Conservation (phyloP, 208 protist species). For the Angomonas desouzai region DNA sequence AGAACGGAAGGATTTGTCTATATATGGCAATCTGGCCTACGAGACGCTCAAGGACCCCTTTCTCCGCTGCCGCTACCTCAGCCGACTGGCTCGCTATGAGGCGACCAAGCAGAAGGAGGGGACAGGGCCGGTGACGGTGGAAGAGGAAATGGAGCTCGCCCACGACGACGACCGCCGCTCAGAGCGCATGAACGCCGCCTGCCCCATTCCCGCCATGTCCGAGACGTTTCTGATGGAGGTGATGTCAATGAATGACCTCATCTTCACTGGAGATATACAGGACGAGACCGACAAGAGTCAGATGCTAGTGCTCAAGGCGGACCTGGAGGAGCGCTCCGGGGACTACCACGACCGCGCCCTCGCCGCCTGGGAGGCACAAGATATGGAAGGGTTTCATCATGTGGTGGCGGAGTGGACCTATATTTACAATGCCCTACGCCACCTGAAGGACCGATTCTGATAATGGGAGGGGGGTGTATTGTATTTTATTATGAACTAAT, state of each 20-base stretch:
- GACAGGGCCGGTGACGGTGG: conserved; percentile 26
- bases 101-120: conserved; percentile 23
- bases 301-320: conserved; percentile 47
- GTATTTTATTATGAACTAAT: too few species aligned
- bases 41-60: conserved; percentile 70
- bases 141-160: conserved; percentile 61
- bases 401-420: conserved; percentile 79
- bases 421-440: conserved; percentile 53
- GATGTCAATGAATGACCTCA: conserved; percentile 66
- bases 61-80: conserved; percentile 73
- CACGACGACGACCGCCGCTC: conserved; percentile 51
- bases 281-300: conserved; percentile 33
- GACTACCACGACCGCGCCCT: conserved; percentile 45
- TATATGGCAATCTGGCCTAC: conserved; percentile 77
- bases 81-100: conserved; percentile 34
- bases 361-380: conserved; percentile 30
- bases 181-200: conserved; percentile 18
- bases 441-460: conserved; percentile 60
- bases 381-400: conserved; percentile 35
- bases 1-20: conserved; percentile 29
- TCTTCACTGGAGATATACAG: conserved; percentile 48
- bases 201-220: conserved; percentile 27
- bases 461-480: neutral
- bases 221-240: conserved; percentile 76
- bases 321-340: conserved; percentile 62